Evolutionary conservation across 2,329 filamentous ascomycete species (phyloP).

Genomic region (Thermoascus crustaceus): DNA sequence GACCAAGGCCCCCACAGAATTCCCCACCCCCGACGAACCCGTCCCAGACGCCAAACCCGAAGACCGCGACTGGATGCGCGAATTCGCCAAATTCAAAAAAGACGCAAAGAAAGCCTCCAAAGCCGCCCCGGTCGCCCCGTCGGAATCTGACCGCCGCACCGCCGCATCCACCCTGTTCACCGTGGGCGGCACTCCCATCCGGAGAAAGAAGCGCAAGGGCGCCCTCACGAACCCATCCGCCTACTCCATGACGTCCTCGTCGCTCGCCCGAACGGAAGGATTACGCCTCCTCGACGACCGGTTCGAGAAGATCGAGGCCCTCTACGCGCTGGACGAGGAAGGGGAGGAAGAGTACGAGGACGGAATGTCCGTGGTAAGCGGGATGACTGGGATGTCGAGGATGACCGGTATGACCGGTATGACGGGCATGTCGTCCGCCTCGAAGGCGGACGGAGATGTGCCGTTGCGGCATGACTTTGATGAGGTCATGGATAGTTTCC

Average conservation of each 20-base stretch:
- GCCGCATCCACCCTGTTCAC: constrained; percentile 39
- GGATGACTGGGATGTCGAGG: constrained; percentile 33
- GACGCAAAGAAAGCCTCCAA: constrained; percentile 43
- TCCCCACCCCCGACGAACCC: constrained; percentile 30
- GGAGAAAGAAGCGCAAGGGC: constrained; percentile 90
- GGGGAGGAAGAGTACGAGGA: constrained; percentile 45
- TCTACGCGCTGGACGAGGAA: constrained; percentile 59
- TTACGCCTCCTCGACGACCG: constrained; percentile 76
- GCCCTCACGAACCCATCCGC: constrained; percentile 78
- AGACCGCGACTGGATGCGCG: constrained; percentile 77
- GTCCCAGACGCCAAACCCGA: constrained; percentile 46
- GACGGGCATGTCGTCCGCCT: constrained; percentile 44
- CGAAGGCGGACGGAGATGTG: constrained; percentile 31
- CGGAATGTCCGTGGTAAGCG: constrained; percentile 43
- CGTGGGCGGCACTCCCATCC: constrained; percentile 57
- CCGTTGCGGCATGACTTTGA: constrained; percentile 73
- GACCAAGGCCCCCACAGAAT: constrained; percentile 19
- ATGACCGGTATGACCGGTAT: constrained; percentile 47
- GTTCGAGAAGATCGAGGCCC: constrained; percentile 84
- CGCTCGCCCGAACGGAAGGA: constrained; percentile 78
- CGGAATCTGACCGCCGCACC: constrained; percentile 33
- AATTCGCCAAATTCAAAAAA: constrained; percentile 92
- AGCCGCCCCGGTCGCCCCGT: constrained; percentile 30
- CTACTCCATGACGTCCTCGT: constrained; percentile 88
- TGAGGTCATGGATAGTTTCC: constrained; percentile 84